A percentile compares a stretch with the other conserved stretches of the same genome.
These are phyloP conservation scores for Eucalyptus melliodora DNA, from an alignment of 345 rosid genomes.

Conservation along the genomic window DNA sequence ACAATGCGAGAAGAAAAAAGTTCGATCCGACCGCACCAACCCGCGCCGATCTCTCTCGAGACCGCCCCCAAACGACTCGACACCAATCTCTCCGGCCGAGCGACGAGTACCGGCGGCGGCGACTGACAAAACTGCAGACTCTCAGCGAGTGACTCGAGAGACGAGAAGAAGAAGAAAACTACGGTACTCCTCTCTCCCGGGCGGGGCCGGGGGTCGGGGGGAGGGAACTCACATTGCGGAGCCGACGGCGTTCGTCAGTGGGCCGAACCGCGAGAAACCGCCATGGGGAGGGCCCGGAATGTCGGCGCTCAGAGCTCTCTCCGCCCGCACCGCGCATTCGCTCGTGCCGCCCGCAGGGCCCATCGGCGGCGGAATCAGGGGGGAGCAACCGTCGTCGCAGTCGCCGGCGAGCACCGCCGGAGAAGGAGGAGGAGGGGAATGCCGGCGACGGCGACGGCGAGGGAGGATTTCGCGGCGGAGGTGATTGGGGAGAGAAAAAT, in stretches of 20 bases:
- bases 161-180: not conserved
- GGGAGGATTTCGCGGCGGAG: not conserved
- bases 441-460: not conserved
- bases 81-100: not conserved
- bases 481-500: conserved; percentile 5
- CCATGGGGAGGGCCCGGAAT: not conserved
- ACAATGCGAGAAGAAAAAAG: not conserved
- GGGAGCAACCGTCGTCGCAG: not conserved
- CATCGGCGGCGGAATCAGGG: not conserved
- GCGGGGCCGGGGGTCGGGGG: not conserved
- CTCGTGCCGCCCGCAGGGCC: not conserved
- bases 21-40: not conserved
- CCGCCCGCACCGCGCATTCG: not conserved
- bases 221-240: not conserved
- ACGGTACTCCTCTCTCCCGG: not conserved
- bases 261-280: not conserved
- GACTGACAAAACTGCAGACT: not conserved
- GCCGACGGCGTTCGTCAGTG: not conserved
- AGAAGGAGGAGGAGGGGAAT: not conserved
- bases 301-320: not conserved
- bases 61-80: not conserved
- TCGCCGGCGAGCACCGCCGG: not conserved
- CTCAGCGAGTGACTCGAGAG: not conserved
- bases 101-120: not conserved
- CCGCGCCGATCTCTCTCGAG: not conserved